A percentile compares a stretch with the other conserved stretches of the same genome.
phyloP scores from a whole-genome alignment of 2,329 filamentous ascomycete genomes.

The Penicillium griseofulvum region DNA sequence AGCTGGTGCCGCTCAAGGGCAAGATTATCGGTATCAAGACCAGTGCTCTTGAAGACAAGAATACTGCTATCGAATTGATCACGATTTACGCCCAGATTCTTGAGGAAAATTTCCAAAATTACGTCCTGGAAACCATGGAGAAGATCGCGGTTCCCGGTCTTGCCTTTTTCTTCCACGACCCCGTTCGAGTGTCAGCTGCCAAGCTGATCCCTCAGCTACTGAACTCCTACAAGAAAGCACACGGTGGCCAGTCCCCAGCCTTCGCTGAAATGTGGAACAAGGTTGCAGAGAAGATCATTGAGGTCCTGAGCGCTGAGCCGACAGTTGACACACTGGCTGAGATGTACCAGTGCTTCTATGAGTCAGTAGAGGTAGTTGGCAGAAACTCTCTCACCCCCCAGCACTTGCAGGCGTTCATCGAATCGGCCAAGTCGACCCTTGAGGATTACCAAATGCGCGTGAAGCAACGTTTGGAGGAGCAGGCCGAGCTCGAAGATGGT shows the following conservation, averaged over 20 bases:
- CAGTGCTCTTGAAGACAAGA: conserved; percentile 94
- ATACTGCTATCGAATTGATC: conserved; percentile 98
- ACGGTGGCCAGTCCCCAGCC: conserved; percentile 75
- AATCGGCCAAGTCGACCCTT: conserved; percentile 77
- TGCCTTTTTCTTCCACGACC: conserved; percentile 99
- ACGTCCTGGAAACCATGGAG: conserved; percentile 90
- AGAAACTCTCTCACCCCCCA: conserved; percentile 73
- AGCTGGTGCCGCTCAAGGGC: conserved; percentile 91
- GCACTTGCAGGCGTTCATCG: conserved; percentile 85
- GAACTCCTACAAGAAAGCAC: conserved; percentile 89
- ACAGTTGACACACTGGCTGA: conserved; percentile 94
- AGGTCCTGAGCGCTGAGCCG: conserved; percentile 89
- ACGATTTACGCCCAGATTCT: conserved; percentile 96
- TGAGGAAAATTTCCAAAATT: conserved; percentile 88
- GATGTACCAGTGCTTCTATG: conserved; percentile 99
- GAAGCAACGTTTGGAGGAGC: conserved; percentile 76
- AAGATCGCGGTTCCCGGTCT: conserved; percentile 92
- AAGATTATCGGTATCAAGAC: conserved; percentile 99
- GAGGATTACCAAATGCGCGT: conserved; percentile 92
- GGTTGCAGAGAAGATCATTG: conserved; percentile 85
- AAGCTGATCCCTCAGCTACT: conserved; percentile 92
- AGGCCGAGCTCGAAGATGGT: conserved; percentile 78
- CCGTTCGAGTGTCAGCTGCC: conserved; percentile 89
- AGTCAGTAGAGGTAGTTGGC: conserved; percentile 91
- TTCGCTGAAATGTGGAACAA: conserved; percentile 79